Percentiles rank a stretch among this genome's conserved stretches.
Conservation (phyloP, 306 rosid species). For the Casuarina cunninghamiana region DNA sequence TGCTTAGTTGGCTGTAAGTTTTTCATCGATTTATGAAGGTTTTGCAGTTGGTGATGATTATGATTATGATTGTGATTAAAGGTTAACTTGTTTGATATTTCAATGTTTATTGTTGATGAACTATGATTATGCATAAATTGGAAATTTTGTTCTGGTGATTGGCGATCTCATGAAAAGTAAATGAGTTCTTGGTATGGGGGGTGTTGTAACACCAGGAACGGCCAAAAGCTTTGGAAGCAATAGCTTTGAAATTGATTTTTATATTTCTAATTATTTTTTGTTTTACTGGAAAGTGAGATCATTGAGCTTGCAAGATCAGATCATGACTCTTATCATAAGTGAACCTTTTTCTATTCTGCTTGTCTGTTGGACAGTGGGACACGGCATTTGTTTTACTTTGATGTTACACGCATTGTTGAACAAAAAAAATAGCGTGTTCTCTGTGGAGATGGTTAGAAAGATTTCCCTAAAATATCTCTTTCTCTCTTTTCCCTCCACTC, state of each 20-base stretch:
- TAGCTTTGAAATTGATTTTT: slow-evolving; percentile 11
- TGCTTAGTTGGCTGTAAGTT: slow-evolving; percentile 99
- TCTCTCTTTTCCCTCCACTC: slow-evolving; percentile 1
- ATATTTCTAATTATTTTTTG: background rate
- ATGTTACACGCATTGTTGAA: background rate
- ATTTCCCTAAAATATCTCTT: background rate
- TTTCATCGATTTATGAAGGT: slow-evolving; percentile 9
- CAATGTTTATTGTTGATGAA: background rate
- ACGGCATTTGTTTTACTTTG: background rate
- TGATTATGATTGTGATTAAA: background rate
- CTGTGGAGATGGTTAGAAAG: background rate
- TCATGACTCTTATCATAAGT: background rate
- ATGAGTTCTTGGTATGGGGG: background rate
- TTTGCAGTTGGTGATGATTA: background rate
- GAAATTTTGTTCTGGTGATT: background rate
- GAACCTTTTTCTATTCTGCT: background rate
- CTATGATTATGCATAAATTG: background rate
- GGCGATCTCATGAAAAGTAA: background rate
- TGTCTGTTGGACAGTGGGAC: background rate
- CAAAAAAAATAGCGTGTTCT: background rate
- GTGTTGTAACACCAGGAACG: background rate
- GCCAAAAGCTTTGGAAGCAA: background rate
- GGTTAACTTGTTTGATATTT: background rate
- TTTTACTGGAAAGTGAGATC: background rate
- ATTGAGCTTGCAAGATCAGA: background rate